A percentile compares a stretch with the other conserved stretches of the same genome.
Conservation (phyloP, 768 basidiomycete species). For the Boletus barrowsii region DNA sequence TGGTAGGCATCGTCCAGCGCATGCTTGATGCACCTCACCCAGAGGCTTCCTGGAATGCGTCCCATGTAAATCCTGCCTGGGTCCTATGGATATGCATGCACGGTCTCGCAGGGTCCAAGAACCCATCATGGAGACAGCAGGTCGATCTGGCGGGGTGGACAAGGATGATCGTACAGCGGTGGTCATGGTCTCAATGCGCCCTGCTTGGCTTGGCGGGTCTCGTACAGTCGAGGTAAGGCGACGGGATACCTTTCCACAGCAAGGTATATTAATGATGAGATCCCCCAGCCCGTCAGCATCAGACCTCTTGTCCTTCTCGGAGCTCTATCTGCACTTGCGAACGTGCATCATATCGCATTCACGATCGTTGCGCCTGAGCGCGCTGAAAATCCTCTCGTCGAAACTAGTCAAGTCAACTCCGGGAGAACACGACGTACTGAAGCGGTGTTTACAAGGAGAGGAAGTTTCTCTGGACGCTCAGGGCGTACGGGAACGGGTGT, state of each 20-base stretch:
- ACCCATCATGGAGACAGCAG: slow-evolving; percentile 43
- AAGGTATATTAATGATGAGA: background rate
- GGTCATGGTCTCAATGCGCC: slow-evolving; percentile 57
- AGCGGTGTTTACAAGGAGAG: slow-evolving; percentile 75
- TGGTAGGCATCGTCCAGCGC: slow-evolving; percentile 45
- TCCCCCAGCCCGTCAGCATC: slow-evolving; percentile 18
- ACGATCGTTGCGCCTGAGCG: slow-evolving; percentile 56
- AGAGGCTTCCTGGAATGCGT: slow-evolving; percentile 32
- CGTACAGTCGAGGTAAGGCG: slow-evolving; percentile 42
- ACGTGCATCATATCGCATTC: slow-evolving; percentile 70
- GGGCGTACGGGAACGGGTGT: slow-evolving; percentile 80
- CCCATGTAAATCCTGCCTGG: slow-evolving; percentile 47
- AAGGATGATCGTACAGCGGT: slow-evolving; percentile 41
- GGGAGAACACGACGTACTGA: slow-evolving; percentile 51
- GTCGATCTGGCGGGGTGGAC: slow-evolving; percentile 54
- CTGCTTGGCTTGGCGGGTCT: slow-evolving; percentile 55
- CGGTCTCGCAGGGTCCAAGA: slow-evolving; percentile 39
- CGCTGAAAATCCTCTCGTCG: slow-evolving; percentile 62
- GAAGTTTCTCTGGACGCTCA: slow-evolving; percentile 73
- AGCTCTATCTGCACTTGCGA: slow-evolving; percentile 52
- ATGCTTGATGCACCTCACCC: slow-evolving; percentile 32
- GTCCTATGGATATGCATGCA: slow-evolving; percentile 59
- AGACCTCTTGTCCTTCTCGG: slow-evolving; percentile 38
- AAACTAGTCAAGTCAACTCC: slow-evolving; percentile 42
- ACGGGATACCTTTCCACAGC: background rate